These are phyloP conservation scores for Schoenoplectus tabernaemontani DNA, from an alignment of 202 grass and related monocot species.

Conservation along the genomic window DNA sequence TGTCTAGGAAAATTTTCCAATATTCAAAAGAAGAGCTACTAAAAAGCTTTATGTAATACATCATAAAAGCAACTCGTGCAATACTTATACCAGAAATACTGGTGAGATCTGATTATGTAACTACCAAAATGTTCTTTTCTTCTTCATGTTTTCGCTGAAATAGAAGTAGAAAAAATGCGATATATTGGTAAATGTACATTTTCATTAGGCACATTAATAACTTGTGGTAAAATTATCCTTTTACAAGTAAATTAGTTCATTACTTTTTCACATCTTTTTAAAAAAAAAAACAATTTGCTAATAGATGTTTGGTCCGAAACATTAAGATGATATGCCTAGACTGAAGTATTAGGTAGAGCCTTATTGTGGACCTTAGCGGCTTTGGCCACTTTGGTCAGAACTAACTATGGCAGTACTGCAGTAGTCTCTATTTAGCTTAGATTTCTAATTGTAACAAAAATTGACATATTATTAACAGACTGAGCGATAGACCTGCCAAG, in stretches of 20 bases:
- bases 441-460: background rate
- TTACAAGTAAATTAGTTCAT: background rate
- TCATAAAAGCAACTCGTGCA: too few relatives aligned
- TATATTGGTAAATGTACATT: constrained; percentile 1
- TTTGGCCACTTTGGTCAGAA: background rate
- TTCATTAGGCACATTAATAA: background rate
- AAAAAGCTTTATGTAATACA: too few relatives aligned
- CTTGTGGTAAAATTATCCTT: background rate
- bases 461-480: background rate
- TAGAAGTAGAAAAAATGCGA: background rate
- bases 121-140: background rate
- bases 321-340: background rate
- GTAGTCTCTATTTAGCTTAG: background rate
- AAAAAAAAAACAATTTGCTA: too few relatives aligned
- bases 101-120: background rate
- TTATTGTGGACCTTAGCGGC: background rate
- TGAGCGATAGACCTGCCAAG: background rate
- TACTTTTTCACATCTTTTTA: background rate
- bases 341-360: background rate
- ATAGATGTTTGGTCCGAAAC: background rate
- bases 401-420: too few relatives aligned
- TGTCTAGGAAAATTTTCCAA: too few relatives aligned
- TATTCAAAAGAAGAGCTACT: too few relatives aligned
- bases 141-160: background rate
- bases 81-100: background rate